Conservation (phyloP, 164 flowering plant species). For the Vitis amurensis region DNA sequence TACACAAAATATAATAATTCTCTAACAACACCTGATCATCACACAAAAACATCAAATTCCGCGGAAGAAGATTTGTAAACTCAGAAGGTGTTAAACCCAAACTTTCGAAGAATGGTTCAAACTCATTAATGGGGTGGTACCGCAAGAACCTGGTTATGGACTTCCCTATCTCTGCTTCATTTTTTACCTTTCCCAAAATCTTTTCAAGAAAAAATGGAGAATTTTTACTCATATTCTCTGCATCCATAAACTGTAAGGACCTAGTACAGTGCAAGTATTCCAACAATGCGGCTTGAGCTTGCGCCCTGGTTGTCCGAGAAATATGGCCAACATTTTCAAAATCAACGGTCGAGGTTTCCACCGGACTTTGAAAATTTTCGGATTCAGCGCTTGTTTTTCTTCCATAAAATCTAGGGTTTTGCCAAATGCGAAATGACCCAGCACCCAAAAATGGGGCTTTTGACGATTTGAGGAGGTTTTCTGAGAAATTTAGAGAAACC, state of each 20-base stretch:
- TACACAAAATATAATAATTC: conserved; percentile 56
- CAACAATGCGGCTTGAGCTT: conserved; percentile 59
- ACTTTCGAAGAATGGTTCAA: conserved; percentile 90
- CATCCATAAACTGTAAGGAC: conserved; percentile 53
- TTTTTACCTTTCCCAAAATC: conserved; percentile 35
- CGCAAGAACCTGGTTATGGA: conserved; percentile 55
- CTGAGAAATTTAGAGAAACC: conserved; percentile 21
- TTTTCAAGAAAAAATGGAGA: conserved; percentile 53
- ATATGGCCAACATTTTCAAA: not conserved
- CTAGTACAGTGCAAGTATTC: conserved; percentile 76
- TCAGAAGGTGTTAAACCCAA: conserved; percentile 60
- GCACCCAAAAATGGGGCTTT: conserved; percentile 8
- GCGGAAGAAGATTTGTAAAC: conserved; percentile 43
- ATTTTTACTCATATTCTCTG: conserved; percentile 71
- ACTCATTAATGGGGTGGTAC: conserved; percentile 80
- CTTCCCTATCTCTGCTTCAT: conserved; percentile 28
- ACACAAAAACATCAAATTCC: conserved; percentile 51
- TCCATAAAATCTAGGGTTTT: conserved; percentile 27
- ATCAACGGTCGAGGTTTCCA: not conserved
- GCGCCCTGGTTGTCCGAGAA: conserved; percentile 2
- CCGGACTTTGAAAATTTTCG: conserved; percentile 6
- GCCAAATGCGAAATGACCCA: conserved; percentile 15
- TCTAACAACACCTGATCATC: conserved; percentile 61
- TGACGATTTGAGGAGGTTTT: conserved; percentile 9
- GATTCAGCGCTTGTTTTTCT: conserved; percentile 2